Evolutionary conservation across 2,329 filamentous ascomycete species (phyloP).

Genomic region (Furcasterigmium sp.): DNA sequence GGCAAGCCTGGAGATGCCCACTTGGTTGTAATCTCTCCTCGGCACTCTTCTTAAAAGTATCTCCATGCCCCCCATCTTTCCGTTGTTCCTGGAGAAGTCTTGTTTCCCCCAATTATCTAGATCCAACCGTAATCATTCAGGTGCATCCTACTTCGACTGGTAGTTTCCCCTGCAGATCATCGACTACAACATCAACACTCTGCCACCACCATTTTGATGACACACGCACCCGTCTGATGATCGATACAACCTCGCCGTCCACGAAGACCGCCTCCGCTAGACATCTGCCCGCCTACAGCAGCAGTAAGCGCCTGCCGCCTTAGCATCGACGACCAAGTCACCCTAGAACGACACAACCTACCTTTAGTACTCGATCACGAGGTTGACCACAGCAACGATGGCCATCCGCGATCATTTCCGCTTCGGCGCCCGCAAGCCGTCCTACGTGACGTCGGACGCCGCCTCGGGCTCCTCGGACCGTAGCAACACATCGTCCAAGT

Average conservation of each 20-base stretch:
- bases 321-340: too few species aligned
- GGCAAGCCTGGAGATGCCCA: not conserved
- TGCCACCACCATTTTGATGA: not conserved
- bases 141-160: not conserved
- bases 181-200: not conserved
- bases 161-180: not conserved
- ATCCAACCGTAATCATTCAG: not conserved
- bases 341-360: not conserved
- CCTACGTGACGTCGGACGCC: constrained; percentile 24
- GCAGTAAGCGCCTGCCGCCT: not conserved
- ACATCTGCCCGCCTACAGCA: not conserved
- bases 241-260: not conserved
- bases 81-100: too few species aligned
- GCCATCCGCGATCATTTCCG: constrained; percentile 36
- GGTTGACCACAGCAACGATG: constrained; percentile 21
- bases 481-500: constrained; percentile 17
- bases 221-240: not conserved
- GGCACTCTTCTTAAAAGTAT: not conserved
- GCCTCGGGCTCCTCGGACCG: constrained; percentile 12
- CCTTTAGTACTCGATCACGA: not conserved
- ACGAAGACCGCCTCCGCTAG: not conserved
- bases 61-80: not conserved
- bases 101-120: too few species aligned
- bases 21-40: not conserved
- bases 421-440: constrained; percentile 29